Evolutionary conservation across 1,284 basidiomycete genomes (phyloP).

Genomic region (Fomitopsis palustris): DNA sequence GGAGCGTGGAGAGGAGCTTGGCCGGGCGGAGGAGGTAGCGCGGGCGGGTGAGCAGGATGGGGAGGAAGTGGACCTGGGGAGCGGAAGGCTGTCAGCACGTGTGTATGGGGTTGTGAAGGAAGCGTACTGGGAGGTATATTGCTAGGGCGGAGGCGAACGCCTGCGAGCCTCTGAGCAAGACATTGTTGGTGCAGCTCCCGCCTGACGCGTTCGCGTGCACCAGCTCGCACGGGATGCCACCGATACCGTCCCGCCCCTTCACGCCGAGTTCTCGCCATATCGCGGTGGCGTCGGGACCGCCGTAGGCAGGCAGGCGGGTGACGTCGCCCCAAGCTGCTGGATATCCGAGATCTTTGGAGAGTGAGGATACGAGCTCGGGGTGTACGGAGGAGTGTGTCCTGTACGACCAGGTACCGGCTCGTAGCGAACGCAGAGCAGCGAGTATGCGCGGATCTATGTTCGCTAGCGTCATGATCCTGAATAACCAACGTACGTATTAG

Average conservation of each 20-base stretch:
- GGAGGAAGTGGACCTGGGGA: constrained; percentile 62
- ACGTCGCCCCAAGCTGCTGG: constrained; percentile 64
- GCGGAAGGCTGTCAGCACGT: background rate
- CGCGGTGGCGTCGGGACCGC: constrained; percentile 45
- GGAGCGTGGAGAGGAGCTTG: constrained; percentile 36
- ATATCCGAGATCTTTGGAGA: constrained; percentile 54
- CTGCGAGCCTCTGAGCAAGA: constrained; percentile 43
- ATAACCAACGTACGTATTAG: background rate
- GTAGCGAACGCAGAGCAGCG: constrained; percentile 47
- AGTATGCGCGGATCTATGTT: constrained; percentile 61
- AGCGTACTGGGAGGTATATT: constrained; percentile 62
- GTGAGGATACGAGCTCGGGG: constrained; percentile 38
- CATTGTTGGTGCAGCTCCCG: constrained; percentile 58
- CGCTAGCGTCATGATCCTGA: constrained; percentile 65
- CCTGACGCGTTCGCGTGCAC: constrained; percentile 57
- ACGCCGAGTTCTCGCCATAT: constrained; percentile 57
- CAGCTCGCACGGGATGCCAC: constrained; percentile 71
- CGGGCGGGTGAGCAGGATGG: constrained; percentile 57
- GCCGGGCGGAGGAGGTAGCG: constrained; percentile 43
- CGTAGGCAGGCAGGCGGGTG: constrained; percentile 51
- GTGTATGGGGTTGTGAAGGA: background rate
- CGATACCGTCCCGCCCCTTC: constrained; percentile 44
- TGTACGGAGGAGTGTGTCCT: constrained; percentile 34
- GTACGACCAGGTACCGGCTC: constrained; percentile 59
- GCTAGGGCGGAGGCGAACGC: constrained; percentile 60